Percentiles rank a stretch among this genome's conserved stretches.
phyloP scores from a whole-genome alignment of 2,329 filamentous ascomycete genomes.

The Pseudogymnoascus sp. region DNA sequence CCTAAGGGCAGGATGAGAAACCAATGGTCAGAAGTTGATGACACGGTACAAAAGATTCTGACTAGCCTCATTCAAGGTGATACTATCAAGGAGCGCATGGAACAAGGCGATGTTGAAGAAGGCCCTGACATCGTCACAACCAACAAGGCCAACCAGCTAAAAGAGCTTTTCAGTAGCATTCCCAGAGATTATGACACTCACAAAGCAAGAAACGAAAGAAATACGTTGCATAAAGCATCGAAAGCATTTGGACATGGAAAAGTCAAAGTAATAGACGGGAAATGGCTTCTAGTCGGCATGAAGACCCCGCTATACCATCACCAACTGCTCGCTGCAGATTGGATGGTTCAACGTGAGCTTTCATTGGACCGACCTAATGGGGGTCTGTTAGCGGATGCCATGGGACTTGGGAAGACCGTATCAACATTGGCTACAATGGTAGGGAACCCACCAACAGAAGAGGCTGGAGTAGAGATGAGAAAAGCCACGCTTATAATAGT shows the following conservation, averaged over 20 bases:
- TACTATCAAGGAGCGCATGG: slow-evolving; percentile 9
- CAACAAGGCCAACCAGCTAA: slow-evolving; percentile 21
- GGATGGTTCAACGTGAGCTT: slow-evolving; percentile 48
- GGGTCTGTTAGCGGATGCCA: slow-evolving; percentile 53
- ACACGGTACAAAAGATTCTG: slow-evolving; percentile 18
- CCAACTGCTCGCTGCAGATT: slow-evolving; percentile 45
- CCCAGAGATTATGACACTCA: slow-evolving; percentile 16
- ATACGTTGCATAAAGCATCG: slow-evolving; percentile 31
- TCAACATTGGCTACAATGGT: slow-evolving; percentile 35
- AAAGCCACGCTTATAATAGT: slow-evolving; percentile 27
- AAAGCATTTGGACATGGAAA: slow-evolving; percentile 35
- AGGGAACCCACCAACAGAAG: slow-evolving; percentile 33
- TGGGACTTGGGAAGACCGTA: slow-evolving; percentile 60
- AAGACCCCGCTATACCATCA: slow-evolving; percentile 37
- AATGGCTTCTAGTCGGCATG: slow-evolving; percentile 43
- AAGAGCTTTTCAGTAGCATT: slow-evolving; percentile 22
- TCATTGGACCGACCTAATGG: slow-evolving; percentile 34
- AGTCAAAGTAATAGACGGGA: slow-evolving; percentile 27
- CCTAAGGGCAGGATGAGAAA: neutral
- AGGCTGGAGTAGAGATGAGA: slow-evolving; percentile 25
- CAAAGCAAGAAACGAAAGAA: slow-evolving; percentile 28
- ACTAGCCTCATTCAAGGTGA: slow-evolving; percentile 18
- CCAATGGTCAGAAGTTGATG: slow-evolving; percentile 12
- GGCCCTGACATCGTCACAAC: slow-evolving; percentile 19
- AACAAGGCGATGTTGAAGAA: slow-evolving; percentile 4